Conservation (phyloP, 169 alveolate genomes). For the Cryptosporidium parvum region DNA sequence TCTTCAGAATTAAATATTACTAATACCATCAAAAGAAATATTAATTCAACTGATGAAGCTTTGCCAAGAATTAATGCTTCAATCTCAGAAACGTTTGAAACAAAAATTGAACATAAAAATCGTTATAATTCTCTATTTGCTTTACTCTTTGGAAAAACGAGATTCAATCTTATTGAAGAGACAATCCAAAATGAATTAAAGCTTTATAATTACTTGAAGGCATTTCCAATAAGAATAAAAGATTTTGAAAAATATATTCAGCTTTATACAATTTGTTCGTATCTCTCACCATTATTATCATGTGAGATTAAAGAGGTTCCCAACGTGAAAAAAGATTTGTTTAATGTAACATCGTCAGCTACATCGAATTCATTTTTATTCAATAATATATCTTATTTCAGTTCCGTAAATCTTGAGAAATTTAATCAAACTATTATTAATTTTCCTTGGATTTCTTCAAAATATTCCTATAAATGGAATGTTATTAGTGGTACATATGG, state of each 20-base stretch:
- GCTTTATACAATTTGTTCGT: slow-evolving; percentile 50
- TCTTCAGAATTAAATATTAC: neutral
- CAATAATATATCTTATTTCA: neutral
- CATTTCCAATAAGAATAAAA: slow-evolving; percentile 24
- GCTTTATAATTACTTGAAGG: slow-evolving; percentile 1
- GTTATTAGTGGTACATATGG: slow-evolving; percentile 49
- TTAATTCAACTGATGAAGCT: neutral
- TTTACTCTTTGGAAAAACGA: slow-evolving; percentile 15
- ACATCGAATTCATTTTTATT: neutral
- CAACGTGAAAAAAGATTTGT: neutral
- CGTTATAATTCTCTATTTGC: neutral
- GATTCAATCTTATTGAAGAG: slow-evolving; percentile 8
- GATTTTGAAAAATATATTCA: slow-evolving; percentile 25
- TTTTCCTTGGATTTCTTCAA: slow-evolving; percentile 55
- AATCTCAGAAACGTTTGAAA: neutral
- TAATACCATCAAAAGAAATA: neutral
- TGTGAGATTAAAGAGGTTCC: slow-evolving; percentile 17
- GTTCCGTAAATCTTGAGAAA: neutral
- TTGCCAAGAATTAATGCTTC: neutral
- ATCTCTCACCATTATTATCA: slow-evolving; percentile 38
- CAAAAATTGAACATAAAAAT: neutral
- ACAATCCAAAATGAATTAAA: slow-evolving; percentile 34
- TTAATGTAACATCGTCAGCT: neutral
- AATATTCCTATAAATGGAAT: slow-evolving; percentile 16
- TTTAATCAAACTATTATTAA: neutral